Percentiles rank a stretch among this genome's conserved stretches.
These are phyloP conservation scores for Thozetella sp. DNA, from an alignment of 495 filamentous ascomycete species.

Conservation along the genomic window DNA sequence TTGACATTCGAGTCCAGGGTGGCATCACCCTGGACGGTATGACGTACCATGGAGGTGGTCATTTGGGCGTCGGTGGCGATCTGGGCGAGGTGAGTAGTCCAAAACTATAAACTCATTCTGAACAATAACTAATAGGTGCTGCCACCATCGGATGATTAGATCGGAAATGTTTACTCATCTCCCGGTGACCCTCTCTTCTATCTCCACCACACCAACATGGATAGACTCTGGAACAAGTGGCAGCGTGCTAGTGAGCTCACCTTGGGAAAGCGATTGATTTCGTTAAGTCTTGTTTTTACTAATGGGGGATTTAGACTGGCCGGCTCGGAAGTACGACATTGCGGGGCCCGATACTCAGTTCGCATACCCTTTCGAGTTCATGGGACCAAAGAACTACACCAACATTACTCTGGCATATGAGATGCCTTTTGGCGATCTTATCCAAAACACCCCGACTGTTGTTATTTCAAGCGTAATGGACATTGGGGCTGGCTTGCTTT, in stretches of 20 bases:
- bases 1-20: background rate
- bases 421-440: no score
- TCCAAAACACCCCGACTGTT: no score
- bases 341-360: no score
- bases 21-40: conserved; percentile 8
- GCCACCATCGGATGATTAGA: conserved; percentile 7
- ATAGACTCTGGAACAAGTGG: conserved; percentile 62
- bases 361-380: no score
- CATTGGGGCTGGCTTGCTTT: no score
- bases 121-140: background rate
- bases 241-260: conserved; percentile 35
- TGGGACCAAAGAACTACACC: no score
- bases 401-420: no score
- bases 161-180: conserved; percentile 23
- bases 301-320: no score
- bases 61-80: conserved; percentile 22
- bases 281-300: no score
- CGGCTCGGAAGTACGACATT: no score
- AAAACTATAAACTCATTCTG: background rate
- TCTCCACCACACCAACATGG: conserved; percentile 59
- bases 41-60: conserved; percentile 19
- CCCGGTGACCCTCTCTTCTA: conserved; percentile 57
- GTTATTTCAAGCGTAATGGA: no score
- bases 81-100: conserved; percentile 12
- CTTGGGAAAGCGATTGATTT: no score